phyloP scores from a whole-genome alignment of 208 protist genomes.

The Crithidia expoeki region DNA sequence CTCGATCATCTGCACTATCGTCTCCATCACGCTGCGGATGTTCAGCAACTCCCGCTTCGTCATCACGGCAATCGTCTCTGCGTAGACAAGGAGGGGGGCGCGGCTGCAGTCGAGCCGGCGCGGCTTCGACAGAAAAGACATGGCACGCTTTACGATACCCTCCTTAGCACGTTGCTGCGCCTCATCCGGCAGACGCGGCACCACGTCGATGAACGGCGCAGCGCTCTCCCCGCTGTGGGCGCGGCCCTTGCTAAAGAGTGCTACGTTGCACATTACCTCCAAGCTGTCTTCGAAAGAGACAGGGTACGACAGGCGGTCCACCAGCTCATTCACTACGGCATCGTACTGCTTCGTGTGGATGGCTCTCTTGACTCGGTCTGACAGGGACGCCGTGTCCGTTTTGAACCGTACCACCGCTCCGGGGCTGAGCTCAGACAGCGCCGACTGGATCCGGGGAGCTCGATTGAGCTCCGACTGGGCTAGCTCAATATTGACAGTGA shows the following conservation, averaged over 20 bases:
- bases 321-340: slow-evolving; percentile 59
- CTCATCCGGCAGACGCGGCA: slow-evolving; percentile 60
- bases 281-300: slow-evolving; percentile 55
- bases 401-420: slow-evolving; percentile 46
- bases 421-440: slow-evolving; percentile 51
- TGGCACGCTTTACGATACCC: slow-evolving; percentile 75
- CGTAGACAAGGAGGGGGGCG: slow-evolving; percentile 71
- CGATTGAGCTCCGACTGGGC: slow-evolving; percentile 58
- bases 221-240: slow-evolving; percentile 57
- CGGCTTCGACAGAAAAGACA: slow-evolving; percentile 68
- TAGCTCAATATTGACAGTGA: slow-evolving; percentile 83
- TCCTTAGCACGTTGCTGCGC: slow-evolving; percentile 44
- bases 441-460: slow-evolving; percentile 50
- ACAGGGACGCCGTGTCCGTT: slow-evolving; percentile 66
- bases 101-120: slow-evolving; percentile 81
- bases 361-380: slow-evolving; percentile 56
- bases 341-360: slow-evolving; percentile 60
- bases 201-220: slow-evolving; percentile 66
- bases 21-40: slow-evolving; percentile 57
- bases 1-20: slow-evolving; percentile 77
- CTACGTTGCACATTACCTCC: slow-evolving; percentile 65
- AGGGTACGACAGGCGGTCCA: slow-evolving; percentile 52
- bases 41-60: slow-evolving; percentile 68
- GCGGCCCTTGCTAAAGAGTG: slow-evolving; percentile 73
- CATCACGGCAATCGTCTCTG: slow-evolving; percentile 79